These are phyloP conservation scores for Leishmania aethiopica DNA, from an alignment of 208 protist species.

Conservation along the genomic window DNA sequence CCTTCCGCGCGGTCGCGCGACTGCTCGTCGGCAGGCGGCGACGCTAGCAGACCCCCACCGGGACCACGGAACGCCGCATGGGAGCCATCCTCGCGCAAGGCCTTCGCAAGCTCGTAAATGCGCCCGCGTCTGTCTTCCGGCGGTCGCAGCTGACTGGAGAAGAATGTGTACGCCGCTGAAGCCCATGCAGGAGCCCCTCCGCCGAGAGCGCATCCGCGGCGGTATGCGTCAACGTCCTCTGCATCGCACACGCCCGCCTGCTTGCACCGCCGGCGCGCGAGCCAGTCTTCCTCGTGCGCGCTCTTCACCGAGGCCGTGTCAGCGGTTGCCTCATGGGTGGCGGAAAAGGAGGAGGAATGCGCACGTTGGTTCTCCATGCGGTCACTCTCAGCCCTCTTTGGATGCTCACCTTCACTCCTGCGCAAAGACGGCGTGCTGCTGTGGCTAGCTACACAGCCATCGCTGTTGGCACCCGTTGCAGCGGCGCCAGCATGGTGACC, in stretches of 20 bases:
- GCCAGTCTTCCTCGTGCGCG: not conserved
- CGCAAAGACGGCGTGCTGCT: too few species aligned
- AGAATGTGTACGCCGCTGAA: constrained; percentile 12
- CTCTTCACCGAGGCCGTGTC: not conserved
- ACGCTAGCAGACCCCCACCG: constrained; percentile 3
- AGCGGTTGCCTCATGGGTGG: not conserved
- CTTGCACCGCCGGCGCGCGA: not conserved
- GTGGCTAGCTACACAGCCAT: constrained; percentile 9
- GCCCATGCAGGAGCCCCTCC: not conserved
- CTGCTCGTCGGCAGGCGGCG: not conserved
- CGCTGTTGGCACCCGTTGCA: not conserved
- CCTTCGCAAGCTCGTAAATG: constrained; percentile 16
- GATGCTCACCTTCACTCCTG: not conserved
- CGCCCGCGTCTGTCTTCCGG: constrained; percentile 12
- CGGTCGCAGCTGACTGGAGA: constrained; percentile 13
- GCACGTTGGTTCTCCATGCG: not conserved
- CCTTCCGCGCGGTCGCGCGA: not conserved
- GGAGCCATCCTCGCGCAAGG: not conserved
- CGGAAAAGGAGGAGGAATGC: not conserved
- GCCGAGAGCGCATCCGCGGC: not conserved
- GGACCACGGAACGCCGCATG: not conserved
- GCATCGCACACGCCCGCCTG: not conserved
- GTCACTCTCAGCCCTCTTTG: not conserved
- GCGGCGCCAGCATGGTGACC: not conserved
- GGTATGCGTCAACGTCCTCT: not conserved